Evolutionary conservation across 768 basidiomycete species (phyloP).

Genomic region (Pholiota conissans): DNA sequence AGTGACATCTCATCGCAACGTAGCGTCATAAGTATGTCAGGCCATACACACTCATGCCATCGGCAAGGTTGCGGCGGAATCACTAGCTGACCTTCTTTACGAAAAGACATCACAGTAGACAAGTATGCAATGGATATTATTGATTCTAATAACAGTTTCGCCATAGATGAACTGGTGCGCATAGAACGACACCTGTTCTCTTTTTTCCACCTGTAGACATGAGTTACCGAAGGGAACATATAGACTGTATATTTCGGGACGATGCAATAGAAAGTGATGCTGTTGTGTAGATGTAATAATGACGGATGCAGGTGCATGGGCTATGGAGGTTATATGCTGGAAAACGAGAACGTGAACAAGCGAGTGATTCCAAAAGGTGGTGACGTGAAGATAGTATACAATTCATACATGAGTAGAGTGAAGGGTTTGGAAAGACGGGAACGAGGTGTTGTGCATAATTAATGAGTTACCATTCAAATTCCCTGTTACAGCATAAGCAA

Average conservation of each 20-base stretch:
- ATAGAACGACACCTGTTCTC: neutral
- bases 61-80: too few relatives aligned
- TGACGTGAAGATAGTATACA: conserved; percentile 7
- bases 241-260: conserved; percentile 2
- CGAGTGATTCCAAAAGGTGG: conserved; percentile 6
- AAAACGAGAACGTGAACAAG: conserved; percentile 5
- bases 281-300: conserved; percentile 5
- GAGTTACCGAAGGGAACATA: neutral
- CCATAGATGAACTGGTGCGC: neutral
- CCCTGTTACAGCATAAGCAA: conserved; percentile 24
- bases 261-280: conserved; percentile 3
- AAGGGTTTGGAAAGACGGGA: neutral
- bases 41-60: too few relatives aligned
- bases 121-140: neutral
- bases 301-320: conserved; percentile 5
- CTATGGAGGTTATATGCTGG: conserved; percentile 4
- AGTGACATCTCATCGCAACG: neutral
- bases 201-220: neutral
- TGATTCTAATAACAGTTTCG: neutral
- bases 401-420: conserved; percentile 3
- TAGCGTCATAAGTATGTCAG: too few relatives aligned
- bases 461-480: conserved; percentile 41
- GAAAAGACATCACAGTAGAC: neutral
- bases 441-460: neutral
- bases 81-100: too few relatives aligned